Evolutionary conservation across 2,329 filamentous ascomycete genomes (phyloP), one percentile per base, ranked within the genome.

Genomic region (Alternaria arborescens): DNA sequence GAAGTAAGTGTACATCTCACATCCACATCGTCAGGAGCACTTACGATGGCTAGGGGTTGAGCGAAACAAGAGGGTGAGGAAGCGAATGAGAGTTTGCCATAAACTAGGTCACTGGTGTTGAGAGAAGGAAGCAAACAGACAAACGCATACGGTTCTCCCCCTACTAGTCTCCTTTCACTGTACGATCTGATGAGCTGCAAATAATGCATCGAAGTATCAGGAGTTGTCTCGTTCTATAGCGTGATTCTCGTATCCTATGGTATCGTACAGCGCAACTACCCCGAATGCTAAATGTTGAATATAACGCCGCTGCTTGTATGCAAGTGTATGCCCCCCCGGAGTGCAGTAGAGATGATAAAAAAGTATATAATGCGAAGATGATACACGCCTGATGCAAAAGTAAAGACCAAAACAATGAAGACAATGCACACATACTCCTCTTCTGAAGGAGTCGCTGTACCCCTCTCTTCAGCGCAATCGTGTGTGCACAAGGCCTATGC

Each of bases 401-500:
- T 50, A 36, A 24, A 38, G 20, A 38, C 18, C 30, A 38, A 47
- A 24, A 41, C 46, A n/a, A 60, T 52, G 26, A 56, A 32, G 3
- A 24, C 32, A 18, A 32, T 43, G 30, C 20, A 26, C 32, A 28
- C 7, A 36, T 54, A 20, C 34, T 50, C 28, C n/a, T 42, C 50
- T 38, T 54, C 28, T 47, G n/a, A 12, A 38, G 14, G 8, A 30
- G 12, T 20, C 24, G 20, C 30, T 22, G 36, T 16, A 28, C 1
- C 26, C 20, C 30, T 50, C 32, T 18, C 20, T 36, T 16, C 20
- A 26, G 20, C 32, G 32, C 20, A 22, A n/a, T 12, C n/a, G 32
- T 16, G 14, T 36, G 18, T 18, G 5, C 14, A 18, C 20, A 50
- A 3, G 5, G 22, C 20, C 20, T 50, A 38, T 14, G 4, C 14